These are phyloP conservation scores for Plasmodium malariae DNA, from an alignment of 169 alveolate species.

Conservation along the genomic window DNA sequence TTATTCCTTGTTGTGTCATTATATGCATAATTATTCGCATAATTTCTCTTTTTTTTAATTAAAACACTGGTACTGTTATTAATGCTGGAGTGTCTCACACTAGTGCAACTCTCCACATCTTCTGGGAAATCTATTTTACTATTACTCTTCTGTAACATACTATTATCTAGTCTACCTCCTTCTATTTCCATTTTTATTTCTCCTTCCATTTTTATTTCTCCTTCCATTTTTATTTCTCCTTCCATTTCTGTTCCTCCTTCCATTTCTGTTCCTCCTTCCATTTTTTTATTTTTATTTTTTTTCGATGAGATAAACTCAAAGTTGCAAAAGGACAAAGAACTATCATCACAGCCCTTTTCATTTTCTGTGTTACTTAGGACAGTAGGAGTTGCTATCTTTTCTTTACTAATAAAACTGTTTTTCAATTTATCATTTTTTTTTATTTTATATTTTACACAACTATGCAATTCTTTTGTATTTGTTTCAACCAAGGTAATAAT, in stretches of 20 bases:
- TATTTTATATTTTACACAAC: background rate
- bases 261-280: background rate
- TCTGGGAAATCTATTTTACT: too few relatives aligned
- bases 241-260: background rate
- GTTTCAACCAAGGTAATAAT: background rate
- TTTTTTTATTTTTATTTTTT: background rate
- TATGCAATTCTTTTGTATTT: background rate
- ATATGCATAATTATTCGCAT: background rate
- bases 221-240: background rate
- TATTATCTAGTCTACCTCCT: too few relatives aligned
- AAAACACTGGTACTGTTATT: too few relatives aligned
- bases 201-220: background rate
- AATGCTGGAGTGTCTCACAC: too few relatives aligned
- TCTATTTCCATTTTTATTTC: background rate
- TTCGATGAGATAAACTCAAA: background rate
- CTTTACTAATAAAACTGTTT: background rate
- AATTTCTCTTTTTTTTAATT: too few relatives aligned
- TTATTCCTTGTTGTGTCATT: background rate
- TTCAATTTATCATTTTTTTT: background rate
- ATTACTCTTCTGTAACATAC: too few relatives aligned
- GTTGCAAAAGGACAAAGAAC: background rate
- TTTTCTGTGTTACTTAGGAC: slow-evolving; percentile 20
- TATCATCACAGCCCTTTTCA: background rate
- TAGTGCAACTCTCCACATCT: too few relatives aligned
- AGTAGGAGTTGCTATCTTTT: background rate